Percentiles rank a stretch among this genome's conserved stretches.
Conservation (phyloP, 1,139 yeast species). For the Yamadazyma diospyri region DNA sequence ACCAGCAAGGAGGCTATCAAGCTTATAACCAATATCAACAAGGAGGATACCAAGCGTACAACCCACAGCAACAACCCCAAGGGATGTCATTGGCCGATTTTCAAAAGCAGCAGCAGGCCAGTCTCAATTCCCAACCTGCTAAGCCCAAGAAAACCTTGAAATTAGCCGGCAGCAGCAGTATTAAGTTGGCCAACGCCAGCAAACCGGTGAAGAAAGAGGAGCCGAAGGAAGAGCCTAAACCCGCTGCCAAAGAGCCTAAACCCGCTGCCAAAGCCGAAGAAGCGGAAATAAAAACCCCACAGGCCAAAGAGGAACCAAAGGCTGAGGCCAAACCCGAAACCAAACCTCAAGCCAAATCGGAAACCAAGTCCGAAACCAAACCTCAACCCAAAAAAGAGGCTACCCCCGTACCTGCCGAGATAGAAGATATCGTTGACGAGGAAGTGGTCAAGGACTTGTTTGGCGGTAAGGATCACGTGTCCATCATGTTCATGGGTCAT, state of each 20-base stretch:
- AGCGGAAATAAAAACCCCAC: conserved; percentile 20
- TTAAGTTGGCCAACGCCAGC: conserved; percentile 62
- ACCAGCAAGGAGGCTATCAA: conserved; percentile 9
- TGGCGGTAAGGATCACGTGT: conserved; percentile 95
- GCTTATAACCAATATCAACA: conserved; percentile 5
- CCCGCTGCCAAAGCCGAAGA: conserved; percentile 11
- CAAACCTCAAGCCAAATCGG: conserved; percentile 29
- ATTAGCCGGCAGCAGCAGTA: conserved; percentile 61
- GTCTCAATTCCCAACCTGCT: conserved; percentile 26
- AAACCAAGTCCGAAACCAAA: conserved; percentile 35
- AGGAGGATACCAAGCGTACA: conserved; percentile 25
- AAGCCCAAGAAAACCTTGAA: conserved; percentile 65
- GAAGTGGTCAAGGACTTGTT: conserved; percentile 88
- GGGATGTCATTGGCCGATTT: conserved; percentile 89
- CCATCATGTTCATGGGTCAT: conserved; percentile 98
- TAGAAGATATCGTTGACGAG: conserved; percentile 81
- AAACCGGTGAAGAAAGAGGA: conserved; percentile 19
- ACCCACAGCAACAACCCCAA: conserved; percentile 26
- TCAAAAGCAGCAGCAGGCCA: conserved; percentile 60
- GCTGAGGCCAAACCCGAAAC: conserved; percentile 15
- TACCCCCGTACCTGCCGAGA: conserved; percentile 33
- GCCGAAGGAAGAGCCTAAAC: conserved; percentile 11
- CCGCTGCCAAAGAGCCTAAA: conserved; percentile 10
- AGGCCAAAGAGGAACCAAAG: conserved; percentile 9
- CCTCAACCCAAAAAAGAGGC: conserved; percentile 10